phyloP scores from a whole-genome alignment of 2,329 filamentous ascomycete species.

The Bipolaris zeicola region DNA sequence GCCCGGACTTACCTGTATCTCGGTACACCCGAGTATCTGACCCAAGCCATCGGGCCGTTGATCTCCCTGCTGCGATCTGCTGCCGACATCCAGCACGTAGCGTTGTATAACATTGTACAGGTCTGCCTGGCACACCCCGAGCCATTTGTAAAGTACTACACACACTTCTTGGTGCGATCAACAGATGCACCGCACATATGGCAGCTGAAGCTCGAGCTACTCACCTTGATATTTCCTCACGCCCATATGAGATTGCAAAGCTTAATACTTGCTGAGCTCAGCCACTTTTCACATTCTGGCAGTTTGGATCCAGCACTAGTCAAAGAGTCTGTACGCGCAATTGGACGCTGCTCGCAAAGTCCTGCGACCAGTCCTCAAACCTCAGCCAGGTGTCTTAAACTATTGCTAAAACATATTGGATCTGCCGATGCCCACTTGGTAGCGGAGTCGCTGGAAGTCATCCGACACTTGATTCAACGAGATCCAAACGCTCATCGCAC shows the following conservation, averaged over 20 bases:
- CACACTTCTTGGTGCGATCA: conserved; percentile 85
- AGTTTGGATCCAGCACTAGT: conserved; percentile 77
- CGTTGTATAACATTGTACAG: conserved; percentile 93
- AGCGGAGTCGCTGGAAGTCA: conserved; percentile 91
- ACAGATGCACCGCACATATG: conserved; percentile 82
- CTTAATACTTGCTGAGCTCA: conserved; percentile 87
- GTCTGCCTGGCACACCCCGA: conserved; percentile 77
- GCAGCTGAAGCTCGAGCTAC: conserved; percentile 87
- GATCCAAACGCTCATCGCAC: conserved; percentile 78
- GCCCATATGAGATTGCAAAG: conserved; percentile 76
- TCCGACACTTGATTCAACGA: conserved; percentile 93
- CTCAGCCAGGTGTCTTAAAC: conserved; percentile 76
- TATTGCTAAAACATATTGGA: conserved; percentile 85
- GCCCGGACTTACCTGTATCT: conserved; percentile 84
- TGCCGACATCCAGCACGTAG: conserved; percentile 86
- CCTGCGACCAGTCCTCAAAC: conserved; percentile 44
- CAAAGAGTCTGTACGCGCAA: conserved; percentile 86
- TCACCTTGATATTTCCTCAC: conserved; percentile 90
- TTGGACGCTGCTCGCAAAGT: conserved; percentile 87
- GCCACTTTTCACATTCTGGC: conserved; percentile 94
- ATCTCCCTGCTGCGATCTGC: conserved; percentile 83
- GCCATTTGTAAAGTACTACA: conserved; percentile 85
- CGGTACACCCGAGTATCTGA: conserved; percentile 77
- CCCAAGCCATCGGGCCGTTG: conserved; percentile 78
- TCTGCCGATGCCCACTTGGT: conserved; percentile 86